These are phyloP conservation scores for Sclerotinia glacialis DNA, from an alignment of 2,329 filamentous ascomycete genomes.

Conservation along the genomic window DNA sequence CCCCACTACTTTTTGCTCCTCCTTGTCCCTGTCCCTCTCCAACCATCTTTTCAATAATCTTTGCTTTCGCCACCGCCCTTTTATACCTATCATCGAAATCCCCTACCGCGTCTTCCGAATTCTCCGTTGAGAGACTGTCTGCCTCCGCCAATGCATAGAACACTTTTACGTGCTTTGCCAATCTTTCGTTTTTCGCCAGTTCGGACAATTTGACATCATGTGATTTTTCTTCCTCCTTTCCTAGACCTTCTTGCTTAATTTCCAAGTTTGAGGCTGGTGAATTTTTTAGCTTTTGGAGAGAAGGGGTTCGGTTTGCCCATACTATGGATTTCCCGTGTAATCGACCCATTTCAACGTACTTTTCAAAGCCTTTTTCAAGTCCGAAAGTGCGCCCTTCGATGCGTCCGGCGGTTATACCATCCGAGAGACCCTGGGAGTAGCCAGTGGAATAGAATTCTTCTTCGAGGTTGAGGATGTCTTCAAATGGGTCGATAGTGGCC, in stretches of 20 bases:
- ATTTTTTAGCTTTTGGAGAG: conserved; percentile 11
- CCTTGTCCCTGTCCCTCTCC: conserved; percentile 42
- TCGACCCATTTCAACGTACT: conserved; percentile 76
- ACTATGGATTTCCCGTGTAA: conserved; percentile 75
- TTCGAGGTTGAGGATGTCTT: conserved; percentile 56
- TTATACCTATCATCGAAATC: conserved; percentile 90
- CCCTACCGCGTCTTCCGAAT: conserved; percentile 83
- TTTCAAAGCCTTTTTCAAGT: conserved; percentile 89
- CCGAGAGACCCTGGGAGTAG: conserved; percentile 68
- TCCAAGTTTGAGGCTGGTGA: not conserved
- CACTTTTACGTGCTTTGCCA: conserved; percentile 72
- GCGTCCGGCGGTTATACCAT: conserved; percentile 74
- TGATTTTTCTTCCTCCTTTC: not conserved
- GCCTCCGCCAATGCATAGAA: conserved; percentile 78
- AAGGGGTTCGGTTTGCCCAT: conserved; percentile 72
- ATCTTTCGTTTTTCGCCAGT: conserved; percentile 56
- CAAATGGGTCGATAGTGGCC: conserved; percentile 33
- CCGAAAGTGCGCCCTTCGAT: conserved; percentile 89
- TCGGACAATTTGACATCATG: conserved; percentile 34
- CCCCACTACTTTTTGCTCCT: conserved; percentile 28
- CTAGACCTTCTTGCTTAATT: not conserved
- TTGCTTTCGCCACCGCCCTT: conserved; percentile 77
- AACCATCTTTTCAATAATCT: conserved; percentile 74
- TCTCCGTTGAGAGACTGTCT: conserved; percentile 72
- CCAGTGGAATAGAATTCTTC: conserved; percentile 78